phyloP scores from a whole-genome alignment of 2,329 filamentous ascomycete genomes.

The Zasmidium angulare region DNA sequence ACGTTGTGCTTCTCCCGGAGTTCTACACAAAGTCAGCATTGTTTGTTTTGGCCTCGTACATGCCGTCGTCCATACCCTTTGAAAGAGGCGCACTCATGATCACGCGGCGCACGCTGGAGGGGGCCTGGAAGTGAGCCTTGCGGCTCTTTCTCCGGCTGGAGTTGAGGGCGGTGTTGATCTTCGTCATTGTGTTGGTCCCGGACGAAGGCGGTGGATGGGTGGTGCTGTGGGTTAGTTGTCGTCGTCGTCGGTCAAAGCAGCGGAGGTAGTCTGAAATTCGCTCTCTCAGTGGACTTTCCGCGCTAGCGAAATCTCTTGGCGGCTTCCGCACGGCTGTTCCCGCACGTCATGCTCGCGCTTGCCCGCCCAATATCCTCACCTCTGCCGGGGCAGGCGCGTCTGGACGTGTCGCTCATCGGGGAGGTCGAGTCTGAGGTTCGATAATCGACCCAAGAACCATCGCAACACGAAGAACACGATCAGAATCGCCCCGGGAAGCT shows the following conservation, averaged over 20 bases:
- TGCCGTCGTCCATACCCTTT: slow-evolving; percentile 58
- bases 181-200: slow-evolving; percentile 62
- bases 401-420: neutral
- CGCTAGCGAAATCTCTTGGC: neutral
- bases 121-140: slow-evolving; percentile 96
- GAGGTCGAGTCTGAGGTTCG: neutral
- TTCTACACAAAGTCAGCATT: slow-evolving; percentile 47
- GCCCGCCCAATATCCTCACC: neutral
- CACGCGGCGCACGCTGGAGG: slow-evolving; percentile 87
- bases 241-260: slow-evolving; percentile 19
- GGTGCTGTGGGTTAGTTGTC: slow-evolving; percentile 19
- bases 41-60: slow-evolving; percentile 10
- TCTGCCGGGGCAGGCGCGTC: neutral
- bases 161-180: slow-evolving; percentile 65
- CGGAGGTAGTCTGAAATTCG: neutral
- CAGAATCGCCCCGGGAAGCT: neutral
- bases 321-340: neutral
- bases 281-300: neutral
- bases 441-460: too few relatives aligned
- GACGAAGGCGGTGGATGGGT: slow-evolving; percentile 11
- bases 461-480: neutral
- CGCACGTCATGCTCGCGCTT: neutral
- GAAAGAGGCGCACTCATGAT: slow-evolving; percentile 96
- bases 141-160: slow-evolving; percentile 97
- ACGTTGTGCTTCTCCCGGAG: slow-evolving; percentile 99